Evolutionary conservation across 1,284 basidiomycete genomes (phyloP).

Genomic region (Tremellales sp.): DNA sequence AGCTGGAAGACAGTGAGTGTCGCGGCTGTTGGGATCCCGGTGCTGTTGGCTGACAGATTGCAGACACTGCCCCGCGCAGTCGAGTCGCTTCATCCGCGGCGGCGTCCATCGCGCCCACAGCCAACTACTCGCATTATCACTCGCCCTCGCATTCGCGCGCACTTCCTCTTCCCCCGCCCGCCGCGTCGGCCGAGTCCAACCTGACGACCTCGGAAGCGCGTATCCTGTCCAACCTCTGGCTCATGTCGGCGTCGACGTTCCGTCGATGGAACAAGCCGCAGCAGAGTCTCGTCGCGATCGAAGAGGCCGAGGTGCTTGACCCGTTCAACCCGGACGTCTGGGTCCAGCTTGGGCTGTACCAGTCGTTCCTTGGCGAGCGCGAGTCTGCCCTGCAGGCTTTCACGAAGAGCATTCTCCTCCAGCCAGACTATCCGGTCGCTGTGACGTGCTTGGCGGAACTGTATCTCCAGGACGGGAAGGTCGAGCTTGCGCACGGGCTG

Average conservation of each 20-base stretch:
- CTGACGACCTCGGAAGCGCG: slow-evolving; percentile 62
- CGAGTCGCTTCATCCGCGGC: slow-evolving; percentile 24
- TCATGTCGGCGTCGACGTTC: slow-evolving; percentile 91
- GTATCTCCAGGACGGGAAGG: slow-evolving; percentile 58
- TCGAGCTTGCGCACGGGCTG: slow-evolving; percentile 66
- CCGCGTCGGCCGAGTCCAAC: slow-evolving; percentile 19
- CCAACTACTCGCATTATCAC: slow-evolving; percentile 69
- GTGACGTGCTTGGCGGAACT: slow-evolving; percentile 70
- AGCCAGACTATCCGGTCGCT: slow-evolving; percentile 69
- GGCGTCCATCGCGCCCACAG: slow-evolving; percentile 59
- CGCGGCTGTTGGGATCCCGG: neutral
- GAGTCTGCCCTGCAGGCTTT: slow-evolving; percentile 60
- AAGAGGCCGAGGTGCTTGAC: slow-evolving; percentile 89
- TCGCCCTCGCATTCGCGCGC: slow-evolving; percentile 9
- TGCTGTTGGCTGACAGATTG: neutral
- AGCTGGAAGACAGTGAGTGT: slow-evolving; percentile 13
- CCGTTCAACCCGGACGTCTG: slow-evolving; percentile 84
- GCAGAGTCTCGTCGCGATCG: slow-evolving; percentile 83
- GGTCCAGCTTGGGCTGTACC: slow-evolving; percentile 85
- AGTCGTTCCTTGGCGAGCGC: slow-evolving; percentile 54
- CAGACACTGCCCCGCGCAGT: slow-evolving; percentile 20
- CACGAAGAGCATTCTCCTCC: slow-evolving; percentile 76
- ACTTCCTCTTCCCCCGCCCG: slow-evolving; percentile 19
- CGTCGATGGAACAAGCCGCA: slow-evolving; percentile 82
- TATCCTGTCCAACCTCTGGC: slow-evolving; percentile 81